Evolutionary conservation across 1,284 basidiomycete genomes (phyloP), one percentile per base, ranked within the genome.

Genomic region (Ceratorhiza oryzae-sativae): DNA sequence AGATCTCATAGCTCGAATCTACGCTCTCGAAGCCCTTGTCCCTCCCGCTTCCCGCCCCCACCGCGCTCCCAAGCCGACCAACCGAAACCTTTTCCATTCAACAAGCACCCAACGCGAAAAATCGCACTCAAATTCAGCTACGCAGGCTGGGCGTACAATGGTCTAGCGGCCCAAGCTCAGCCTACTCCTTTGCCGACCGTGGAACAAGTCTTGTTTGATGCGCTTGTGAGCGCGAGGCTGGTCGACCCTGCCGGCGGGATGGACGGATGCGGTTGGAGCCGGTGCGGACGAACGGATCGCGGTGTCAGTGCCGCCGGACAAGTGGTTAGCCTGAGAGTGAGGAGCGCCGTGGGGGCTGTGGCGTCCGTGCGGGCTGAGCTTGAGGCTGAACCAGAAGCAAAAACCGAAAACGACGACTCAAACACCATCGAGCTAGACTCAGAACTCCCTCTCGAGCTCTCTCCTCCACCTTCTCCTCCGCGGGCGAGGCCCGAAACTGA

Each of bases 231-330:
- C 76, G 79, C 80, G 0, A 84, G 88, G 65, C 82, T 98, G 39
- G 86, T 97, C 27, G 92, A 95, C 78, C 84, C 84, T 0, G 86
- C 84, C 0, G 86, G 81, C 8, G 94, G 94, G 4, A 84, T 93
- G 73, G 93, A 95, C 18, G 93, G 90, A 0, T 95, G 94, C 77
- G 93, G 88, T 27, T 99, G 94, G 88, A 90, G 92, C 77, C 85
- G 90, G 73, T 98, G 97, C 80, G 97, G 97, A 12, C 82, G 97
- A 76, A 99, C 97, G 27, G 97, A 99, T 83, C 85, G 90, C 42
- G 97, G 97, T 0, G 97, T 99, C 60, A 96, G 93, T 78, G 94
- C 93, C 48, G 93, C 93, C 5, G 95, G 95, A 1, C 97, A 99
- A 80, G 96, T 99, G 41, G 86, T 98, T 48, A 94, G 93, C 65